A percentile compares a stretch with the other conserved stretches of the same genome.
Evolutionary conservation across 1,139 yeast species (phyloP).

Genomic region (Kurtzmaniella quercitrusa): DNA sequence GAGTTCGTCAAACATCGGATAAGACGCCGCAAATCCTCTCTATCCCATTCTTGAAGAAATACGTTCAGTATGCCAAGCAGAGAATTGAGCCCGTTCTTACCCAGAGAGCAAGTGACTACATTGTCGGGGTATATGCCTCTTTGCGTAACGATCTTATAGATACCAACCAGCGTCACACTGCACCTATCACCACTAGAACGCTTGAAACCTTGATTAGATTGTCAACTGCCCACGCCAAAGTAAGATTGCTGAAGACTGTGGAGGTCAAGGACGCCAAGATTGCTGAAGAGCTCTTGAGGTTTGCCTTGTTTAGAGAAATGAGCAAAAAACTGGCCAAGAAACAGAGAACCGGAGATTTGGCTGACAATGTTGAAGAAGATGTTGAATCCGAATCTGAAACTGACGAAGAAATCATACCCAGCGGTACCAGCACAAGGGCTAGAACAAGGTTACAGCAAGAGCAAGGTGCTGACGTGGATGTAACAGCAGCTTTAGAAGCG

Average conservation of each 20-base stretch:
- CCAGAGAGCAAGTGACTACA: conserved; percentile 72
- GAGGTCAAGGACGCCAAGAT: conserved; percentile 77
- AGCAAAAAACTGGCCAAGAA: conserved; percentile 34
- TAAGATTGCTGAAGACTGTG: conserved; percentile 72
- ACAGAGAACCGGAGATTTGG: conserved; percentile 21
- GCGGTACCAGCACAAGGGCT: conserved; percentile 17
- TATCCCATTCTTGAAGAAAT: conserved; percentile 84
- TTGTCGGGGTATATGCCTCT: conserved; percentile 74
- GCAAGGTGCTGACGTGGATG: conserved; percentile 6
- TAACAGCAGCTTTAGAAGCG: conserved; percentile 9
- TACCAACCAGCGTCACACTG: conserved; percentile 72
- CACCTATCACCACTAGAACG: conserved; percentile 98
- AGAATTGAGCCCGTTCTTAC: conserved; percentile 81
- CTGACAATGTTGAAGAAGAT: conserved; percentile 14
- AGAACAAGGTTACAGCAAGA: conserved; percentile 9
- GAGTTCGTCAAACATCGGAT: conserved; percentile 43
- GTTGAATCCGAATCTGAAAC: conserved; percentile 19
- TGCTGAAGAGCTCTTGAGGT: conserved; percentile 82
- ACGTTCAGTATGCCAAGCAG: conserved; percentile 90
- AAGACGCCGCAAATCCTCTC: conserved; percentile 62
- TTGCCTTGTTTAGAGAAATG: conserved; percentile 80
- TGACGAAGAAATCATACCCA: conserved; percentile 18
- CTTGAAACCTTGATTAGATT: conserved; percentile 93
- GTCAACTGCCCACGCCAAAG: conserved; percentile 95
- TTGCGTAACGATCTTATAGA: conserved; percentile 79